Percentiles rank a stretch among this genome's conserved stretches.
Conservation (phyloP, 78 protist species). For the Salpingoeca rosetta region DNA sequence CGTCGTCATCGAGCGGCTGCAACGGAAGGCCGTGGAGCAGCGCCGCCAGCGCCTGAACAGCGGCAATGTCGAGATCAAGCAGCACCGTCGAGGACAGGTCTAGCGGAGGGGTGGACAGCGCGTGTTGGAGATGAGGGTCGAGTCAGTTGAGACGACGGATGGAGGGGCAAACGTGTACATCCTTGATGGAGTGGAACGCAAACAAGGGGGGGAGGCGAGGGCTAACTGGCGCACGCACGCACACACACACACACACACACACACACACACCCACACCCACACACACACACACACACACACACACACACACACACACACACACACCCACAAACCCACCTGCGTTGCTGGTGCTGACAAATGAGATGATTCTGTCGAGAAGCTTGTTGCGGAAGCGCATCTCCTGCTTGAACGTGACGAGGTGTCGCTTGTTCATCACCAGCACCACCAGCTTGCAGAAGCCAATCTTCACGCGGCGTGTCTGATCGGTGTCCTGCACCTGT, state of each 20-base stretch:
- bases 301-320: no score
- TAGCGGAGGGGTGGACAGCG: no score
- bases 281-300: no score
- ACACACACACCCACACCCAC: no score
- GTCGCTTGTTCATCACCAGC: constrained; percentile 41
- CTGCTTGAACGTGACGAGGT: constrained; percentile 31
- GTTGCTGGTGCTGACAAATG: constrained; percentile 22
- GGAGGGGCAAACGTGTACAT: no score
- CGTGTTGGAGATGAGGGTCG: no score
- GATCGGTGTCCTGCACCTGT: not conserved
- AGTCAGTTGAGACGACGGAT: no score
- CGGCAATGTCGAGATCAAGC: constrained; percentile 27
- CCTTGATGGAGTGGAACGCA: no score
- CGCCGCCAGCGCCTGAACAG: constrained; percentile 35
- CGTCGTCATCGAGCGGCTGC: not conserved
- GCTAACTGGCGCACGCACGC: no score
- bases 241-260: no score
- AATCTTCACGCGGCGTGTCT: not conserved
- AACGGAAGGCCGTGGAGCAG: constrained; percentile 37
- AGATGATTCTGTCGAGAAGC: constrained; percentile 31
- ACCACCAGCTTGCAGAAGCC: constrained; percentile 29
- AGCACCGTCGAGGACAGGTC: not conserved
- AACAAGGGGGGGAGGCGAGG: no score
- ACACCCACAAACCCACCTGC: no score
- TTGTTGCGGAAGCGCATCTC: constrained; percentile 47